A percentile compares a stretch with the other conserved stretches of the same genome.
Conservation (phyloP, 2,329 filamentous ascomycete genomes). For the Microascus cirrosus region DNA sequence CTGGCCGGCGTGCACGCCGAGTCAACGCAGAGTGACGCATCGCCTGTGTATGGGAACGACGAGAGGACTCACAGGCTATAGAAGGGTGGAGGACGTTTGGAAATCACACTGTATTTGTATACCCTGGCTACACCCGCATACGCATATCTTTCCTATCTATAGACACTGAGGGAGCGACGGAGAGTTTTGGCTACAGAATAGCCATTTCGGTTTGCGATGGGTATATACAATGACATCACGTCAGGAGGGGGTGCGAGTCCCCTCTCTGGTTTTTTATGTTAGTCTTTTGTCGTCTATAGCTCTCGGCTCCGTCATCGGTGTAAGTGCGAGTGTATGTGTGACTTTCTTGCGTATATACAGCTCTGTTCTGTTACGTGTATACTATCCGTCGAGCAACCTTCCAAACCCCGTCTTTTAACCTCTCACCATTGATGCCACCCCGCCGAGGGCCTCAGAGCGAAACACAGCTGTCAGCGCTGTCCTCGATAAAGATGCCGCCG, state of each 20-base stretch:
- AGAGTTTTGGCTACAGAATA: background rate
- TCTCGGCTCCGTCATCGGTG: background rate
- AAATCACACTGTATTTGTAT: background rate
- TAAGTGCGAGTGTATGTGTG: too few species aligned
- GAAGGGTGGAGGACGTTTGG: background rate
- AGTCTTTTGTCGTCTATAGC: background rate
- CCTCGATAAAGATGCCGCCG: constrained; percentile 38
- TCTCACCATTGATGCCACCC: too few species aligned
- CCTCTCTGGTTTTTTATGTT: background rate
- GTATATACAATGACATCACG: background rate
- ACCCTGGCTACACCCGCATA: background rate
- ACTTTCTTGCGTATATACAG: background rate
- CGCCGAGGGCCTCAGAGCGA: constrained; percentile 19
- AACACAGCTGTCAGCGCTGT: constrained; percentile 27
- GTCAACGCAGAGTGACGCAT: background rate
- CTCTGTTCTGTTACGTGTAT: background rate
- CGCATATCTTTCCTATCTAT: background rate
- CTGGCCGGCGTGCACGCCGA: constrained; percentile 13
- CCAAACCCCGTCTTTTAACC: too few species aligned
- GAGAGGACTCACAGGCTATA: background rate
- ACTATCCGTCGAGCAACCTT: too few species aligned
- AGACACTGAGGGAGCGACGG: background rate
- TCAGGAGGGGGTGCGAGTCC: background rate
- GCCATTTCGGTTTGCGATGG: background rate
- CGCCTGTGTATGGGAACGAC: background rate